Percentiles rank a stretch among this genome's conserved stretches.
Evolutionary conservation across 257 asterid species (phyloP).

Genomic region (Nicotiana tabacum): DNA sequence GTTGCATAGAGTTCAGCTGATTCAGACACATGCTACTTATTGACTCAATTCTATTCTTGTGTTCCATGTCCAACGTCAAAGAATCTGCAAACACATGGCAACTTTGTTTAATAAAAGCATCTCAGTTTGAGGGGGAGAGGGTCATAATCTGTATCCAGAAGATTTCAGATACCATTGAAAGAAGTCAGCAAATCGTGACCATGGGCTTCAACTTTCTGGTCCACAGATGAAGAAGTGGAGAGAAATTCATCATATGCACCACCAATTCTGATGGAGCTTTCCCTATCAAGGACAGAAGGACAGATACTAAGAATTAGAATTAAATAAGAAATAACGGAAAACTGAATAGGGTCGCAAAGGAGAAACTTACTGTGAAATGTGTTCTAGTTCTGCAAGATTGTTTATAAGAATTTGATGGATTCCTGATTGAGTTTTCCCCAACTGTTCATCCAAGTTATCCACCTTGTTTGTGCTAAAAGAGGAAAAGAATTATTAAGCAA

Average conservation of each 20-base stretch:
- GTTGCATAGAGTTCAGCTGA: slow-evolving; percentile 38
- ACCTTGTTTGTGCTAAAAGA: slow-evolving; percentile 41
- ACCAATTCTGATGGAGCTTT: slow-evolving; percentile 31
- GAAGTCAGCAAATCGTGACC: slow-evolving; percentile 30
- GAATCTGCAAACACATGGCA: slow-evolving; percentile 44
- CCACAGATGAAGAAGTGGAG: slow-evolving; percentile 41
- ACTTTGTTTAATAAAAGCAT: background rate
- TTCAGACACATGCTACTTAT: slow-evolving; percentile 30
- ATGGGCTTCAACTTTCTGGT: slow-evolving; percentile 33
- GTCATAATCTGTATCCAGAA: background rate
- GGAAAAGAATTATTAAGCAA: background rate
- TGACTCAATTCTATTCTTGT: slow-evolving; percentile 38
- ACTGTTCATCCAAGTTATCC: slow-evolving; percentile 39
- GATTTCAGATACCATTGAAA: slow-evolving; percentile 39
- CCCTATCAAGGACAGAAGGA: slow-evolving; percentile 31
- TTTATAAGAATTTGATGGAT: slow-evolving; percentile 23
- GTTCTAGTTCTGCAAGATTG: slow-evolving; percentile 36
- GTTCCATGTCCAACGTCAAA: slow-evolving; percentile 40
- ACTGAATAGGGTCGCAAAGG: slow-evolving; percentile 8
- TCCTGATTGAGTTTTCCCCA: slow-evolving; percentile 42
- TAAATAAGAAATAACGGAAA: background rate
- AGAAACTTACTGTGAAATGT: slow-evolving; percentile 41
- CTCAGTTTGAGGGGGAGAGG: background rate
- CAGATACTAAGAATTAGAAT: background rate
- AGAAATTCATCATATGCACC: slow-evolving; percentile 33